Evolutionary conservation across 176 grass and related monocot genomes (phyloP).

Genomic region (Oryza longistaminata): DNA sequence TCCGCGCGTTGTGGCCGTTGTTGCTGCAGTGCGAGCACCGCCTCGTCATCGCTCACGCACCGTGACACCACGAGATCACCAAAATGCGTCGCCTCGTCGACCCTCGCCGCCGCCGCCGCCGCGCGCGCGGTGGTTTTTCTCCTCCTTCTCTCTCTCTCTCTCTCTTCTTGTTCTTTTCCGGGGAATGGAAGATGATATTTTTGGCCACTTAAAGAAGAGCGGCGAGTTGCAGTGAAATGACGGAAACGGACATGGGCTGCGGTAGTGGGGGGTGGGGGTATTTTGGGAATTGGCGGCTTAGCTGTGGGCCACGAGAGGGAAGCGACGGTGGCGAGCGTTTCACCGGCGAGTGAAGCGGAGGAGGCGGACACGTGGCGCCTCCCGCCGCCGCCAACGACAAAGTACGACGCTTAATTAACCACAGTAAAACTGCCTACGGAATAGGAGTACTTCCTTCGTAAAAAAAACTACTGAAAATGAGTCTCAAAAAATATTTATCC

Average conservation of each 20-base stretch:
- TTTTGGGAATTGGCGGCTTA: not conserved
- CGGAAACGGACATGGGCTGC: not conserved
- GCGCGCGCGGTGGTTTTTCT: slow-evolving; percentile 2
- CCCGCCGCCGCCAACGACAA: not conserved
- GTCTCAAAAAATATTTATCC: no score
- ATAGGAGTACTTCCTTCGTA: no score
- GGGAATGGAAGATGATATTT: slow-evolving; percentile 20
- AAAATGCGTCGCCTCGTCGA: not conserved
- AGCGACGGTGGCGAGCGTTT: not conserved
- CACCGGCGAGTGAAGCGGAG: not conserved
- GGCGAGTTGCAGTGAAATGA: slow-evolving; percentile 11
- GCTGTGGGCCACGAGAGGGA: not conserved
- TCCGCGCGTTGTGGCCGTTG: slow-evolving; percentile 96
- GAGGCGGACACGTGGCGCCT: not conserved
- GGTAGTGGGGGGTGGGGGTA: not conserved
- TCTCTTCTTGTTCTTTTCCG: not conserved
- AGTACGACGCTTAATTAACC: not conserved
- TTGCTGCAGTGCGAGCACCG: slow-evolving; percentile 98
- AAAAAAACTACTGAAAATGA: no score
- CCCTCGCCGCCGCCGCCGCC: not conserved
- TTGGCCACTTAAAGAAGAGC: slow-evolving; percentile 33
- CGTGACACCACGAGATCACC: not conserved
- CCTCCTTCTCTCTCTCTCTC: not conserved
- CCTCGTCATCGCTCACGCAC: slow-evolving; percentile 58
- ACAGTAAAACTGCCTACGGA: not conserved